Base-by-base conservation (phyloP, 139 green algal species). In the Ettlia oleoabundans region DNA sequence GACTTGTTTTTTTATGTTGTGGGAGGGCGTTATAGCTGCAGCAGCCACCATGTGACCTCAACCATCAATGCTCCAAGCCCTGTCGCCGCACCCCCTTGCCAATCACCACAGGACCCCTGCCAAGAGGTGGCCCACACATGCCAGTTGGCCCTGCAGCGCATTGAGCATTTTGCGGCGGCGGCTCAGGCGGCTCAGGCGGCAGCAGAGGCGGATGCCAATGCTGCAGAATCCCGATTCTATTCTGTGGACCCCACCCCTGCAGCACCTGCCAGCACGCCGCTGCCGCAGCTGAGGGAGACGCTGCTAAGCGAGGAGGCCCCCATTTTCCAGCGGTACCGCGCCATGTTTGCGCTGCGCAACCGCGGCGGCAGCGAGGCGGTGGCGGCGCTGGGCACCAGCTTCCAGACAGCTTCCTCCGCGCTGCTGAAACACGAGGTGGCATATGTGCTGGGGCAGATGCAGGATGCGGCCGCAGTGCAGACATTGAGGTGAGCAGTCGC, bases 381-480 rank as follows among this genome's bases (percentile, higher is more conserved):
- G 21, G 47, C 40, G 3, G 95, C 91, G 10, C 90, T 99, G 33
- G 87, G 80, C 0, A 84, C 89, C 18, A 85, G 90, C 51, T 93
- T 98, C 69, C 28, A 19, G 19, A 76, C 52, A 0, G 63, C 67
- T 7, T 24, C 63, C 43, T 84, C 78, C 22, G 95, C 95, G 28
- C 91, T 98, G 82, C 90, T 98, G 22, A 98, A 98, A 87, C 95
- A 98, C 80, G 95, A 98, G 87, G 91, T 97, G 40, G 97, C 97
- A 1, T 99, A 98, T 73, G 96, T 99, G 73, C 91, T 99, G 72
- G 97, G 97, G 0, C 97, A 99, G 89, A 95, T 99, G 94, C 94
- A 97, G 82, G 89, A 97, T 84, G 78, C 82, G 1, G 9, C 74
- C 6, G 87, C 93, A 7, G 86, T 92, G 18, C 63, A 79, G 21